Base-by-base conservation (phyloP, 1,284 basidiomycete species). In the Ceraceosorus guamensis region DNA sequence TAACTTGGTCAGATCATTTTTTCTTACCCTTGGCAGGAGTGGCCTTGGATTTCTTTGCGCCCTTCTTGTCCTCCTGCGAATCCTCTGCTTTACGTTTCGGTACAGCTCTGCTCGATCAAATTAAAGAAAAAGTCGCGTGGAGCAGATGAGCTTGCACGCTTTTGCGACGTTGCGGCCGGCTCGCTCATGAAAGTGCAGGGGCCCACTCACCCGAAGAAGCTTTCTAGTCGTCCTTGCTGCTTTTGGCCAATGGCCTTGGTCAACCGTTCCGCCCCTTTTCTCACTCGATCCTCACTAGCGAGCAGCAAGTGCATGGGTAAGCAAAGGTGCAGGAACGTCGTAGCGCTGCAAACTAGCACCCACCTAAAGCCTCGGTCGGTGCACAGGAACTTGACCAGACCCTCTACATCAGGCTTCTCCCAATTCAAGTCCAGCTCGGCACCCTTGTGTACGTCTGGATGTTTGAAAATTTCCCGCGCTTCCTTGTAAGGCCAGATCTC, bases 401-500 rank as follows among this genome's bases (percentile, higher is more conserved):
- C 95, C 24, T 97, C 92, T 0, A 91, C 81, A 63, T 99, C 91
- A 3, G 95, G 95, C 60, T 83, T 82, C 62, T 87, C 89, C 93
- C 93, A 99, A 65, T 96, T 48, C 64, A 91, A 90, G 78, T 95
- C 88, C n/a, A 96, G 76, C 65, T 95, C 82, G 49, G 87, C 84
- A 1, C 89, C 88, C 47, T 89, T 87, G 7, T 84, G 80, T 10
- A 97, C 92, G 61, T 95, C 89, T 2, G 93, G 95, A 44, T 86
- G 83, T 76, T 86, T 78, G 73, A 98, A 98, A 41, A 98, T 77
- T 76, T 86, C 82, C 77, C 92, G 91, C 32, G 93, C 95, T 63
- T 91, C 88, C 76, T 93, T 85, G 87, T 89, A 97, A 33, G 90
- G 91, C 91, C 91, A 98, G 59, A 91, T 84, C 52, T 95, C 91